phyloP scores from a whole-genome alignment of 2,329 filamentous ascomycete genomes.

The Trichoderma sp. region DNA sequence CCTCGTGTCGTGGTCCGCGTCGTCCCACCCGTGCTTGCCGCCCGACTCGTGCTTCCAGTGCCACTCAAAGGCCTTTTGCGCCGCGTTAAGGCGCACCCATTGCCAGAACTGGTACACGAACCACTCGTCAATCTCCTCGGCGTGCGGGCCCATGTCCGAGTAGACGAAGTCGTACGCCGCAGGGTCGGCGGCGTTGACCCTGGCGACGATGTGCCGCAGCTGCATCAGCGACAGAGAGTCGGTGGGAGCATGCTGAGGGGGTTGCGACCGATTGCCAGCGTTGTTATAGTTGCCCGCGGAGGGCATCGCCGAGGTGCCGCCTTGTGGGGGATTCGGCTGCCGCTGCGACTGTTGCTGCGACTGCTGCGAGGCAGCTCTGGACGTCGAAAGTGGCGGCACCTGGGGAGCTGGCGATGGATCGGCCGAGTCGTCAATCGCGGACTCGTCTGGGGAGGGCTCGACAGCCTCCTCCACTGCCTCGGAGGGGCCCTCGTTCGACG shows the following conservation, averaged over 20 bases:
- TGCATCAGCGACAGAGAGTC: conserved; percentile 78
- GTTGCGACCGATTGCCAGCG: conserved; percentile 35
- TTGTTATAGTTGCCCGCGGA: not conserved
- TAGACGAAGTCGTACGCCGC: conserved; percentile 85
- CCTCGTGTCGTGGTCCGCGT: conserved; percentile 59
- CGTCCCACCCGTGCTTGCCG: conserved; percentile 61
- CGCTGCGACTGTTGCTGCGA: conserved; percentile 24
- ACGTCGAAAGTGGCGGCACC: conserved; percentile 34
- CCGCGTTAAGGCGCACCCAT: conserved; percentile 73
- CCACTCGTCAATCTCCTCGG: conserved; percentile 96
- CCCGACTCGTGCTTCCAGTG: conserved; percentile 64
- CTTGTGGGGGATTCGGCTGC: conserved; percentile 2
- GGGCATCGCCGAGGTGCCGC: not conserved
- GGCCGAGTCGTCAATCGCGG: conserved; percentile 43
- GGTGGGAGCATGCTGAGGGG: conserved; percentile 48
- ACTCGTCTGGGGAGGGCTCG: conserved; percentile 35
- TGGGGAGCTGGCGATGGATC: conserved; percentile 41
- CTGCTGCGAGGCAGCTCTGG: conserved; percentile 27
- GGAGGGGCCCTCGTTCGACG: conserved; percentile 44
- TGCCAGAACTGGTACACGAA: conserved; percentile 91
- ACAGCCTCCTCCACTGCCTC: conserved; percentile 42
- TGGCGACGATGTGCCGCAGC: conserved; percentile 70
- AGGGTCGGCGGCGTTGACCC: conserved; percentile 70
- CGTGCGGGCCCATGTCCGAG: conserved; percentile 70
- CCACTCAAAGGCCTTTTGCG: conserved; percentile 75